phyloP scores from a whole-genome alignment of 176 grass and related monocot species.

The Oryza rufipogon region DNA sequence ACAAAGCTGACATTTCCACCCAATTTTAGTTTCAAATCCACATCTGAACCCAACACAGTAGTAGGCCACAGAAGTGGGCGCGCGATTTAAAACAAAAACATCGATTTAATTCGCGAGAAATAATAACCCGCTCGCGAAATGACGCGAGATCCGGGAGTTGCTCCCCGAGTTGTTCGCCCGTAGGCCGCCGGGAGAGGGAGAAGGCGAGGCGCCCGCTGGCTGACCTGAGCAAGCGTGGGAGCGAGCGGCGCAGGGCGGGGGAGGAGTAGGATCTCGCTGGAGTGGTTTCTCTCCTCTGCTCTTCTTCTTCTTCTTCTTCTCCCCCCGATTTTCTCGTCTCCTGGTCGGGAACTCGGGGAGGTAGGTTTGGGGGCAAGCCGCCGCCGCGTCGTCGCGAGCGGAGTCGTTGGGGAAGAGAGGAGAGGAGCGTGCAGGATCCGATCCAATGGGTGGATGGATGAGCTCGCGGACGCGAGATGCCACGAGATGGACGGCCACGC shows the following conservation, averaged over 20 bases:
- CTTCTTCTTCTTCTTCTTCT: constrained; percentile 45
- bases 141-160: constrained; percentile 29
- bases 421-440: not conserved
- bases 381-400: constrained; percentile 41
- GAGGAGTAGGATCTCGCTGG: not conserved
- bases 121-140: not conserved
- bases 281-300: not conserved
- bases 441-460: too few species aligned
- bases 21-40: not conserved
- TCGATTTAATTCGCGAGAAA: constrained; percentile 12
- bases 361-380: not conserved
- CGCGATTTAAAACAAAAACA: not conserved
- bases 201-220: not conserved
- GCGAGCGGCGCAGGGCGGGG: not conserved
- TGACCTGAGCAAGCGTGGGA: constrained; percentile 33
- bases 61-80: not conserved
- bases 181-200: not conserved
- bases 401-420: not conserved
- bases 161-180: constrained; percentile 2
- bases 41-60: not conserved
- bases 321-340: constrained; percentile 53
- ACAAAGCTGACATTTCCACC: not conserved
- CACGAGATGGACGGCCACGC: too few species aligned
- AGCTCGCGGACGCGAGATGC: too few species aligned
- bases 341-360: not conserved